Conservation (phyloP, 2,329 filamentous ascomycete genomes). For the Fulvia fulva region DNA sequence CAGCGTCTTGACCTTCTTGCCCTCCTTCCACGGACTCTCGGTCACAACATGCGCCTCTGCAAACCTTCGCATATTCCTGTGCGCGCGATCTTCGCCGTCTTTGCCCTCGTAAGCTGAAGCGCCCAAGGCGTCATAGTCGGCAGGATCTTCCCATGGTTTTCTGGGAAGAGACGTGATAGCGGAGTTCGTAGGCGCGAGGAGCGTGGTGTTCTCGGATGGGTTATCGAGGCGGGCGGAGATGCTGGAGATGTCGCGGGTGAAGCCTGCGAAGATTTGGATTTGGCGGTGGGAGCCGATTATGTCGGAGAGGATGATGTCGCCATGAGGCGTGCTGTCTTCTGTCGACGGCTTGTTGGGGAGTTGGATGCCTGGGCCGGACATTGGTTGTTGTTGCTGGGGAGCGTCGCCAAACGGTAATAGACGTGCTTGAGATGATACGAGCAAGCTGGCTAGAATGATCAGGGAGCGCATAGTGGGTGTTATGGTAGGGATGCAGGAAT, state of each 20-base stretch:
- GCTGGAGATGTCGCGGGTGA: slow-evolving; percentile 71
- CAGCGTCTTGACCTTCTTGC: slow-evolving; percentile 62
- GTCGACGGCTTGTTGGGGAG: slow-evolving; percentile 18
- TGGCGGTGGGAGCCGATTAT: slow-evolving; percentile 73
- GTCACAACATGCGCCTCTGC: slow-evolving; percentile 81
- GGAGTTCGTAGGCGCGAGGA: slow-evolving; percentile 82
- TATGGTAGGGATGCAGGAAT: not conserved
- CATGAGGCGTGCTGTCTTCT: slow-evolving; percentile 11
- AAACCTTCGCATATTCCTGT: slow-evolving; percentile 71
- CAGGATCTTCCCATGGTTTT: slow-evolving; percentile 80
- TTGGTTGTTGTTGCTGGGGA: slow-evolving; percentile 1
- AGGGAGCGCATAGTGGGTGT: slow-evolving; percentile 1
- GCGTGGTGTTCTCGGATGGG: slow-evolving; percentile 65
- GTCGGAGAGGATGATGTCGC: slow-evolving; percentile 69
- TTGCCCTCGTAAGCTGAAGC: slow-evolving; percentile 70
- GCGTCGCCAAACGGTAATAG: slow-evolving; percentile 1
- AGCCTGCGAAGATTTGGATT: slow-evolving; percentile 79
- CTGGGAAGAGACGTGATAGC: slow-evolving; percentile 72
- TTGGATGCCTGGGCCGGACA: slow-evolving; percentile 21
- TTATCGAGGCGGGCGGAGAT: slow-evolving; percentile 67
- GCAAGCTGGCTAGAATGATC: not conserved
- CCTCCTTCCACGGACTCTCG: slow-evolving; percentile 68
- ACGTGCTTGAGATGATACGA: slow-evolving; percentile 4
- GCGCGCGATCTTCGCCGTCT: slow-evolving; percentile 71
- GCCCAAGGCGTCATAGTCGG: slow-evolving; percentile 67